Evolutionary conservation across 108 stramenopile species (phyloP).

Genomic region (Nannochloropsis oceanica): DNA sequence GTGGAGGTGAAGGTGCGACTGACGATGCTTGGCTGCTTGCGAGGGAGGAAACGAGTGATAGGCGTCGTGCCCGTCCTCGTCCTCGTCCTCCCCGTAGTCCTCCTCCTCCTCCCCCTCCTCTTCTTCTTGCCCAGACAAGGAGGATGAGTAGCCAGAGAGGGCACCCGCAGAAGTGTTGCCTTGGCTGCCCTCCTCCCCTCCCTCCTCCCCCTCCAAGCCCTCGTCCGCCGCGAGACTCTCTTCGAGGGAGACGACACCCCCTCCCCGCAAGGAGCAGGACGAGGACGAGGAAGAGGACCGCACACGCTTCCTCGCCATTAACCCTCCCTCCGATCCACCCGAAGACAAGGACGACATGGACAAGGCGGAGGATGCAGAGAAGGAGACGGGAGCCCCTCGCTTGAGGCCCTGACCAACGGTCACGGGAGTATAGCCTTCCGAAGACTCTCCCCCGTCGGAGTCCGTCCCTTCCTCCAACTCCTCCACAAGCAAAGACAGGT

Average conservation of each 20-base stretch:
- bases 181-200: neutral
- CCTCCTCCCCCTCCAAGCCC: neutral
- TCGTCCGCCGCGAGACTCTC: neutral
- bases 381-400: neutral
- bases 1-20: too few relatives aligned
- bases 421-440: neutral
- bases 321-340: too few relatives aligned
- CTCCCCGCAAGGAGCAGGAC: neutral
- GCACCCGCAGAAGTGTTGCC: neutral
- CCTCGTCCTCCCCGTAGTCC: neutral
- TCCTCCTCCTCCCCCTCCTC: neutral
- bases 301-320: neutral
- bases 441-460: neutral
- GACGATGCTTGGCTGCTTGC: too few relatives aligned
- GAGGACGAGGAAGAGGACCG: neutral
- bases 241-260: neutral
- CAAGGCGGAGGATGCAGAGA: neutral
- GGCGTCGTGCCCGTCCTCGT: neutral
- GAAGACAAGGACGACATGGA: too few relatives aligned
- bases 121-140: neutral
- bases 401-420: neutral
- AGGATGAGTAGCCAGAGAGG: neutral
- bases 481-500: neutral
- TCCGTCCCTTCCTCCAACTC: neutral
- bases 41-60: too few relatives aligned